These are phyloP conservation scores for Cladorrhinum samala DNA, from an alignment of 495 filamentous ascomycete genomes.

Conservation along the genomic window DNA sequence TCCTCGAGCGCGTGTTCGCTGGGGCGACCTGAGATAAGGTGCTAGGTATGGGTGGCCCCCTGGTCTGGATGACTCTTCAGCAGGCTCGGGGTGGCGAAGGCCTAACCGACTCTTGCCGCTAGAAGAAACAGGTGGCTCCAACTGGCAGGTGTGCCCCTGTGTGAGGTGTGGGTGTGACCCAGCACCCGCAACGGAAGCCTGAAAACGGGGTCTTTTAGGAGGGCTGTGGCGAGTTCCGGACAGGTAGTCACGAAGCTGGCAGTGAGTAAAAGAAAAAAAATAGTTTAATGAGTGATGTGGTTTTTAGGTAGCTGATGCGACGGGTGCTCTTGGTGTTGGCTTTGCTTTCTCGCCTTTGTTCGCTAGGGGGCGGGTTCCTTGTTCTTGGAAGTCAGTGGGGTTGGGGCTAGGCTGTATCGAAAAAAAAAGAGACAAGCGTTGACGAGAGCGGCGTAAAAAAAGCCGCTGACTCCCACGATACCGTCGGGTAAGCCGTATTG, in stretches of 20 bases:
- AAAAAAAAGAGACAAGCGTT: slow-evolving; percentile 1
- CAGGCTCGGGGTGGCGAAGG: slow-evolving; percentile 31
- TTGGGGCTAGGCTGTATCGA: no score
- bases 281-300: neutral
- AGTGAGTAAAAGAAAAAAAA: slow-evolving; percentile 5
- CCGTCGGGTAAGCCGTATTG: slow-evolving; percentile 5
- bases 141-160: slow-evolving; percentile 27
- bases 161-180: slow-evolving; percentile 27
- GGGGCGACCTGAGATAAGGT: slow-evolving; percentile 28
- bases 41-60: slow-evolving; percentile 29
- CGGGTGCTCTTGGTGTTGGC: neutral
- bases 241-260: neutral
- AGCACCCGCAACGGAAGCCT: slow-evolving; percentile 26
- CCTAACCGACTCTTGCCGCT: slow-evolving; percentile 35
- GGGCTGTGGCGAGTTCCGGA: slow-evolving; percentile 23
- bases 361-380: slow-evolving; percentile 10
- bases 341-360: slow-evolving; percentile 9
- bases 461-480: neutral
- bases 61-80: slow-evolving; percentile 44
- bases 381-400: slow-evolving; percentile 2
- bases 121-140: slow-evolving; percentile 41
- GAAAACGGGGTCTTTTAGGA: slow-evolving; percentile 28
- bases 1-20: slow-evolving; percentile 33
- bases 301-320: slow-evolving; percentile 2
- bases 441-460: slow-evolving; percentile 7